These are phyloP conservation scores for Mycena chlorophos DNA, from an alignment of 768 basidiomycete genomes.

Conservation along the genomic window DNA sequence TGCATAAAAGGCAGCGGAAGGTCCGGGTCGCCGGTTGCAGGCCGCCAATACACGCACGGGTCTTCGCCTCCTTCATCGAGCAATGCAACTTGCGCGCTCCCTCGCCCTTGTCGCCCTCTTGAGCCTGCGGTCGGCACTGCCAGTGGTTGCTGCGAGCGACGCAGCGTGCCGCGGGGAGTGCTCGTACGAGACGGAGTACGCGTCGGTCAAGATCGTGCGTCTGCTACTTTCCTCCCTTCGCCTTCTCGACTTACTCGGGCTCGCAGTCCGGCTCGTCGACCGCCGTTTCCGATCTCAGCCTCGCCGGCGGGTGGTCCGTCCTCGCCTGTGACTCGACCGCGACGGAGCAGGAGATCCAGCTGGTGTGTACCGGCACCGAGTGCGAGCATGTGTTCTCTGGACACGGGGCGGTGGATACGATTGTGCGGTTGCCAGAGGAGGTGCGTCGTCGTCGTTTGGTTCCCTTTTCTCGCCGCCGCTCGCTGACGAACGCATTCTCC, in stretches of 20 bases:
- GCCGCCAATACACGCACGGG: too few species aligned
- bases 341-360: conserved; percentile 17
- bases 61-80: too few species aligned
- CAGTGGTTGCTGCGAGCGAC: too few species aligned
- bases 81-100: too few species aligned
- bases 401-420: conserved; percentile 15
- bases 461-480: neutral
- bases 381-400: conserved; percentile 19
- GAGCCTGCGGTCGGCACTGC: too few species aligned
- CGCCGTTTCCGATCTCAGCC: conserved; percentile 19
- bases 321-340: conserved; percentile 12
- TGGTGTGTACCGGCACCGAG: conserved; percentile 12
- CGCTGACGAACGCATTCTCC: neutral
- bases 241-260: neutral
- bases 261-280: conserved; percentile 6
- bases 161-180: conserved; percentile 17
- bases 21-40: too few species aligned
- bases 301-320: conserved; percentile 21
- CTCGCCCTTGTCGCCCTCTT: too few species aligned
- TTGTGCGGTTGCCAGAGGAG: conserved; percentile 12
- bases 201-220: conserved; percentile 16
- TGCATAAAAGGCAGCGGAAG: too few species aligned
- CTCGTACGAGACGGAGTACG: conserved; percentile 8
- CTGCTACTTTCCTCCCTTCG: neutral
- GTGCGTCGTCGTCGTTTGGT: neutral